Percentiles rank a stretch among this genome's conserved stretches.
phyloP scores from a whole-genome alignment of 441 rosid species.

The Geranium incanum region DNA sequence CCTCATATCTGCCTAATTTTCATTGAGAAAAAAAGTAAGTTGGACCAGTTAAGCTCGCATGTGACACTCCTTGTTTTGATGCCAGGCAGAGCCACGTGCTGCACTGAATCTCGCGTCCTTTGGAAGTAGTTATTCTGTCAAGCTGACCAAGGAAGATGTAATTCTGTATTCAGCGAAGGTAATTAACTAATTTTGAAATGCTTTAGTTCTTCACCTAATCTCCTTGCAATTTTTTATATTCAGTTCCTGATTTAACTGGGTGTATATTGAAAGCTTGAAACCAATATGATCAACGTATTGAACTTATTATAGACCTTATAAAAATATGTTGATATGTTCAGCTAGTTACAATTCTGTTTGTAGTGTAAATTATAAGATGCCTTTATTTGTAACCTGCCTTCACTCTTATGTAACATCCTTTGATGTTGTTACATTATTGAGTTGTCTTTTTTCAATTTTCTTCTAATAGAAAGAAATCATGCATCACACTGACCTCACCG shows the following conservation, averaged over 20 bases:
- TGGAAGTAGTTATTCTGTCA: conserved; percentile 83
- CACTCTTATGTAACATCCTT: background rate
- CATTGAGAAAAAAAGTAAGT: conserved; percentile 8
- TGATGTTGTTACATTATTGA: background rate
- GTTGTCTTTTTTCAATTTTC: background rate
- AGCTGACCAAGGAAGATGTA: conserved; percentile 71
- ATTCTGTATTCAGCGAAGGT: conserved; percentile 94
- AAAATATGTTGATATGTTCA: background rate
- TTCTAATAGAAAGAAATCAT: background rate
- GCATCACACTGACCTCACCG: background rate
- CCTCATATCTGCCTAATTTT: background rate
- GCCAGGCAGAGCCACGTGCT: conserved; percentile 98
- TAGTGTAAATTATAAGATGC: background rate
- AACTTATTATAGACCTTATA: background rate
- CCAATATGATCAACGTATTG: too few species aligned
- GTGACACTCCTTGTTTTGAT: conserved; percentile 23
- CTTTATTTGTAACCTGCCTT: background rate
- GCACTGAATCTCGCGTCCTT: conserved; percentile 93
- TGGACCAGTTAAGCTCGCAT: conserved; percentile 22
- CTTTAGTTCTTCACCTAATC: background rate
- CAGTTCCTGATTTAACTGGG: background rate
- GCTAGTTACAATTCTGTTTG: background rate
- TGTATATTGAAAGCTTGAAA: too few species aligned
- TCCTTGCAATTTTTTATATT: background rate
- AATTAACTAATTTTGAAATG: conserved; percentile 12